A percentile compares a stretch with the other conserved stretches of the same genome.
These are phyloP conservation scores for Neonectria coccinea DNA, from an alignment of 2,329 filamentous ascomycete genomes.

Conservation along the genomic window DNA sequence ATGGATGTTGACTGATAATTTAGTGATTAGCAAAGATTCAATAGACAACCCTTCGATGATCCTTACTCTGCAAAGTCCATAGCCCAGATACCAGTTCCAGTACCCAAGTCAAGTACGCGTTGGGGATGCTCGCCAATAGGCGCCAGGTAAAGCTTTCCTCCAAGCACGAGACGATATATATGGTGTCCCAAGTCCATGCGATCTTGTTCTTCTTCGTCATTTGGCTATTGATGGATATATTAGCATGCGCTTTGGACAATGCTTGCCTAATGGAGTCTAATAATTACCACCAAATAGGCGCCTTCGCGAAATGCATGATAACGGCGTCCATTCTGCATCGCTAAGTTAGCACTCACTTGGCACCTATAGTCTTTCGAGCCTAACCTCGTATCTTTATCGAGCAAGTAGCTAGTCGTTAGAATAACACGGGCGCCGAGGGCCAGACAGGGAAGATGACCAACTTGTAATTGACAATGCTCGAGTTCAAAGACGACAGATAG, in stretches of 20 bases:
- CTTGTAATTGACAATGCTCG: conserved; percentile 31
- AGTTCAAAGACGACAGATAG: conserved; percentile 29
- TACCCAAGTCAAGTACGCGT: conserved; percentile 30
- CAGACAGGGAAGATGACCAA: background rate
- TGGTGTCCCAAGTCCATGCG: conserved; percentile 36
- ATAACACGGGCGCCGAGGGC: background rate
- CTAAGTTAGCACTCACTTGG: background rate
- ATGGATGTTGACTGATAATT: background rate
- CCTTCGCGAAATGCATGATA: conserved; percentile 18
- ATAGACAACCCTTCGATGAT: background rate
- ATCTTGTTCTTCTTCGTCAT: conserved; percentile 29
- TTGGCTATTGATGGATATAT: conserved; percentile 9
- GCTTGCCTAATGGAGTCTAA: background rate
- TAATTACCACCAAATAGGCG: conserved; percentile 24
- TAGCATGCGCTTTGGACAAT: background rate
- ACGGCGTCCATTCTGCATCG: conserved; percentile 24
- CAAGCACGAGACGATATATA: conserved; percentile 29
- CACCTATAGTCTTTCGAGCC: background rate
- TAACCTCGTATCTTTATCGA: conserved; percentile 26
- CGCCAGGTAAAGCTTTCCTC: conserved; percentile 28
- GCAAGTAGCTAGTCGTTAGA: background rate
- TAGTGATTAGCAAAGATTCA: background rate
- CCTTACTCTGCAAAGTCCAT: background rate
- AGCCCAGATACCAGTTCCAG: conserved; percentile 26
- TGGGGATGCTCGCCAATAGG: conserved; percentile 12